Conservation (phyloP, 805 yeast genomes). For the Zygosaccharomyces bisporus region DNA sequence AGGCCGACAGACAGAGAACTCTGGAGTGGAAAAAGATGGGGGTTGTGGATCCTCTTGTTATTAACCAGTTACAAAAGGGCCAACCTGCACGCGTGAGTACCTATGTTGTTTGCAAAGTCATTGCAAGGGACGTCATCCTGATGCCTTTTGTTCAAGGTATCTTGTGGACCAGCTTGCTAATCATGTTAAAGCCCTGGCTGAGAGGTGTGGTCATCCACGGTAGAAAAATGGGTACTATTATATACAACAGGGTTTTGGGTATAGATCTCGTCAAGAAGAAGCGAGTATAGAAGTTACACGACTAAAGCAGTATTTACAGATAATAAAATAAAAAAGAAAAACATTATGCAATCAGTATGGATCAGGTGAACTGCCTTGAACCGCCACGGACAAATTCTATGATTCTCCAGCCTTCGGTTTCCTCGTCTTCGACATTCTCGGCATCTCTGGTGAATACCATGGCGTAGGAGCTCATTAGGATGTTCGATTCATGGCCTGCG, state of each 20-base stretch:
- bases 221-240: conserved; percentile 24
- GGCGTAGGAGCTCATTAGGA: conserved; percentile 89
- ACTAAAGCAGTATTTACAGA: conserved; percentile 13
- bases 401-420: conserved; percentile 96
- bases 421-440: conserved; percentile 83
- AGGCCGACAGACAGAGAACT: conserved; percentile 23
- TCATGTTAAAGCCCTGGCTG: conserved; percentile 40
- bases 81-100: conserved; percentile 38
- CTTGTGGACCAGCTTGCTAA: conserved; percentile 41
- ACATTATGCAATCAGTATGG: conserved; percentile 4
- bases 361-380: conserved; percentile 70
- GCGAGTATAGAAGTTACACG: conserved; percentile 9
- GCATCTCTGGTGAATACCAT: conserved; percentile 92
- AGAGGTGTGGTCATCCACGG: conserved; percentile 24
- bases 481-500: conserved; percentile 94
- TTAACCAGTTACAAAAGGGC: conserved; percentile 13
- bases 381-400: conserved; percentile 93
- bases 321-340: conserved; percentile 5
- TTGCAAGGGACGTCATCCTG: conserved; percentile 48
- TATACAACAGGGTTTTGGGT: conserved; percentile 19
- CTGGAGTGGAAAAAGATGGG: conserved; percentile 17
- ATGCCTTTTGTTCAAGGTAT: conserved; percentile 56
- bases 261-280: conserved; percentile 15
- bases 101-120: conserved; percentile 43
- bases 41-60: conserved; percentile 12